Conservation (phyloP, 768 basidiomycete genomes). For the Auricularia auricula-judae region DNA sequence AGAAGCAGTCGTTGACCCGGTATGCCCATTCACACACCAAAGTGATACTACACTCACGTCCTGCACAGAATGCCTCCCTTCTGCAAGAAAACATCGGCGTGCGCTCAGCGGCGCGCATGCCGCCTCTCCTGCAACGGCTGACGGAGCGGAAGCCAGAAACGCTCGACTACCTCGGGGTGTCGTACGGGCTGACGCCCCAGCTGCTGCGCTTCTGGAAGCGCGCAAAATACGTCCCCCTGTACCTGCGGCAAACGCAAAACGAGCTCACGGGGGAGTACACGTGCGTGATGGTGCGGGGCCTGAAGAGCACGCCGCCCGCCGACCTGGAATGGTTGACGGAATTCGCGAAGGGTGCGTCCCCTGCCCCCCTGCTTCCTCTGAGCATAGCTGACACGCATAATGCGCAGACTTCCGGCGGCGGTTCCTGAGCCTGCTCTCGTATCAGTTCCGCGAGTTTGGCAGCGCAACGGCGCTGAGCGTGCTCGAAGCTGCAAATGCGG, state of each 20-base stretch:
- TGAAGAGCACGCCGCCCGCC: constrained; percentile 52
- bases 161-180: constrained; percentile 92
- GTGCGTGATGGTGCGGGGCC: constrained; percentile 85
- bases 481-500: constrained; percentile 67
- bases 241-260: constrained; percentile 86
- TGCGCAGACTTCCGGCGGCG: constrained; percentile 77
- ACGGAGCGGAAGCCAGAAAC: constrained; percentile 82
- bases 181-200: constrained; percentile 84
- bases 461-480: constrained; percentile 80
- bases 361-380: not conserved
- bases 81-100: constrained; percentile 71
- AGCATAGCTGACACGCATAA: not conserved
- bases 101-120: constrained; percentile 70
- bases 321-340: constrained; percentile 79
- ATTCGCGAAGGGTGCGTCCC: constrained; percentile 63
- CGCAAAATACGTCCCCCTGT: constrained; percentile 81
- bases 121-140: constrained; percentile 82
- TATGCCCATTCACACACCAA: constrained; percentile 20
- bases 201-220: constrained; percentile 90
- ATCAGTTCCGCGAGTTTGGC: constrained; percentile 90
- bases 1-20: constrained; percentile 36
- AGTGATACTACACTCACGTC: not conserved
- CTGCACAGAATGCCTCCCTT: constrained; percentile 37
- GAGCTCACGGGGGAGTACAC: constrained; percentile 96
- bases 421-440: constrained; percentile 83